Evolutionary conservation across 2,329 filamentous ascomycete genomes (phyloP).

Genomic region (Colletotrichum caudatum): DNA sequence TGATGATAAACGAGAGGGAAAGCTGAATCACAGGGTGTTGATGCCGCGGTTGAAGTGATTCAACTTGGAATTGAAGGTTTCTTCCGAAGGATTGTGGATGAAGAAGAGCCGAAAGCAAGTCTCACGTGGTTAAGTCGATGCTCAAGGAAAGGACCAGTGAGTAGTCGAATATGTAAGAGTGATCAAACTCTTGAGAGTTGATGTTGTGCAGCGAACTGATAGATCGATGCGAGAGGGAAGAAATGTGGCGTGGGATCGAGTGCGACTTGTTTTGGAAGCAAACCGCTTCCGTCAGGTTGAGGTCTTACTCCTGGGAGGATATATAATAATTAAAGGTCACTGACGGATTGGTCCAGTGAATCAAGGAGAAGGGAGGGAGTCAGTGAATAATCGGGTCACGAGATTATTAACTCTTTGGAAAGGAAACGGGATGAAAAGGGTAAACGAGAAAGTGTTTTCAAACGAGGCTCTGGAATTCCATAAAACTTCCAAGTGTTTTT

Average conservation of each 20-base stretch:
- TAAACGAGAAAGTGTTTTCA: background rate
- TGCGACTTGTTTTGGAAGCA: background rate
- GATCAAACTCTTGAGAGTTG: background rate
- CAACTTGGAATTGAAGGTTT: background rate
- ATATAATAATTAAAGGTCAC: background rate
- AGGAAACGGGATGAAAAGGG: background rate
- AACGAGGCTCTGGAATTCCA: background rate
- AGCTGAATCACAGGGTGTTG: background rate
- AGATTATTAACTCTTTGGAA: background rate
- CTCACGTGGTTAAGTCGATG: background rate
- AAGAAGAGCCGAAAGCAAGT: background rate
- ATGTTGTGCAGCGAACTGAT: background rate
- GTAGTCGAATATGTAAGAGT: background rate
- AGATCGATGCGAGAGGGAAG: background rate
- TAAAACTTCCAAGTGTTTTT: background rate
- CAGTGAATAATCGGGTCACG: background rate
- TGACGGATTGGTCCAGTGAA: background rate
- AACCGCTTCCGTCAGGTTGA: background rate
- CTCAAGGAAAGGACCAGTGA: background rate
- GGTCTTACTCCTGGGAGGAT: background rate
- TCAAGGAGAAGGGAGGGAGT: background rate
- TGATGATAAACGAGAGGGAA: background rate
- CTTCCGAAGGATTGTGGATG: background rate
- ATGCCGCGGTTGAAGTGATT: background rate
- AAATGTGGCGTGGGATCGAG: background rate